phyloP scores from a whole-genome alignment of 768 basidiomycete species.

The Zangia roseola region DNA sequence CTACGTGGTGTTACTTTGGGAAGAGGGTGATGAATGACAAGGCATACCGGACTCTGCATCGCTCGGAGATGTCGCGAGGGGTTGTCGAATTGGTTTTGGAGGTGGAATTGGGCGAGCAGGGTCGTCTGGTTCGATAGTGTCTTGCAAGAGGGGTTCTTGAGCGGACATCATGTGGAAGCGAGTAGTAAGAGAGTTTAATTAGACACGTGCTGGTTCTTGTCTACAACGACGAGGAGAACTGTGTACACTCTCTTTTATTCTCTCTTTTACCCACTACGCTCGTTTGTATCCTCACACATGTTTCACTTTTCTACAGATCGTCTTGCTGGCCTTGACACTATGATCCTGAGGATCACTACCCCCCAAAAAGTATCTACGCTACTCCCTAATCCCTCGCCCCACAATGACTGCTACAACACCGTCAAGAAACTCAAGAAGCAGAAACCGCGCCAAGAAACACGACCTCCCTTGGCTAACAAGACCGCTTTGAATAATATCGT shows the following conservation, averaged over 20 bases:
- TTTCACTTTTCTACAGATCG: constrained; percentile 38
- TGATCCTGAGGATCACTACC: constrained; percentile 36
- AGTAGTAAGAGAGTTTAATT: constrained; percentile 1
- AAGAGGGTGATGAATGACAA: neutral
- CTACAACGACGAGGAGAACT: constrained; percentile 16
- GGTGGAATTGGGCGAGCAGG: constrained; percentile 29
- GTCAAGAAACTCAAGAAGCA: constrained; percentile 25
- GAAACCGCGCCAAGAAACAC: constrained; percentile 17
- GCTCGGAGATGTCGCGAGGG: constrained; percentile 53
- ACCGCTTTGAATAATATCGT: constrained; percentile 28
- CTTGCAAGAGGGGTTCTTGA: constrained; percentile 63
- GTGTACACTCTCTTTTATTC: neutral
- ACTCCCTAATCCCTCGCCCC: constrained; percentile 23
- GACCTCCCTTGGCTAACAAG: constrained; percentile 35
- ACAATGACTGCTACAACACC: constrained; percentile 18
- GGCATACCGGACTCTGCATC: constrained; percentile 75
- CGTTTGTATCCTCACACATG: constrained; percentile 24
- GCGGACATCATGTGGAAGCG: constrained; percentile 46
- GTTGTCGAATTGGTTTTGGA: constrained; percentile 31
- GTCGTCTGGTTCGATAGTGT: constrained; percentile 89
- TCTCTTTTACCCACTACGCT: constrained; percentile 5
- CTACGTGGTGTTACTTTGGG: constrained; percentile 33
- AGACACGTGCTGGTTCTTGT: constrained; percentile 10
- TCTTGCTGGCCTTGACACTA: constrained; percentile 44
- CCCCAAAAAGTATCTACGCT: constrained; percentile 29